These are phyloP conservation scores for Clohesyomyces aquaticus DNA, from an alignment of 495 filamentous ascomycete species.

Conservation along the genomic window DNA sequence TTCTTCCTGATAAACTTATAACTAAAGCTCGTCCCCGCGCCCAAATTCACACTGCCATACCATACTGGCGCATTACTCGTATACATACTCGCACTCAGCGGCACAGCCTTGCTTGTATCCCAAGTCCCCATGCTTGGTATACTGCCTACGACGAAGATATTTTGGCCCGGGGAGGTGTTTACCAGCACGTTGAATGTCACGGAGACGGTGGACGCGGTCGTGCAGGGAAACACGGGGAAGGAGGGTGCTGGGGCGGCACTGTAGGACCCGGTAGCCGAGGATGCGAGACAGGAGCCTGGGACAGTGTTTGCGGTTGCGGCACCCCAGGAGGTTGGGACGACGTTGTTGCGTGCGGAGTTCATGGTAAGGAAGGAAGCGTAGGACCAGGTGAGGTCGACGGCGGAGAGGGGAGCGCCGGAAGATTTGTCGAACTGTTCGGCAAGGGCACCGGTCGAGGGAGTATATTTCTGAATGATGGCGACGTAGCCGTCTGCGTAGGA, in stretches of 20 bases:
- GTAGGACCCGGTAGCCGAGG: slow-evolving; percentile 50
- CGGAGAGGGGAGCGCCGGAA: slow-evolving; percentile 58
- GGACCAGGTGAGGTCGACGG: slow-evolving; percentile 69
- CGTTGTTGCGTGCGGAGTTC: slow-evolving; percentile 48
- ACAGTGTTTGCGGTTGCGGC: slow-evolving; percentile 58
- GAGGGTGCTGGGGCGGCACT: slow-evolving; percentile 49
- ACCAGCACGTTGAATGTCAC: slow-evolving; percentile 64
- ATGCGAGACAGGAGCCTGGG: slow-evolving; percentile 60
- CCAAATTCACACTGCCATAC: slow-evolving; percentile 55
- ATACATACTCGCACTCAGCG: slow-evolving; percentile 58
- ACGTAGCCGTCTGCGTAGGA: slow-evolving; percentile 70
- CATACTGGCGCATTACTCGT: slow-evolving; percentile 59
- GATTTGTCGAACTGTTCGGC: slow-evolving; percentile 64
- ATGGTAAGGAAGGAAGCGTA: slow-evolving; percentile 67
- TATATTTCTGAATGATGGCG: slow-evolving; percentile 56
- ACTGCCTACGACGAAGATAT: slow-evolving; percentile 62
- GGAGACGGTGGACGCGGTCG: neutral
- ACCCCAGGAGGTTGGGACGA: slow-evolving; percentile 60
- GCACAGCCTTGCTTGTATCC: slow-evolving; percentile 45
- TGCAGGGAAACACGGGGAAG: slow-evolving; percentile 26
- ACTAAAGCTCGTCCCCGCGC: slow-evolving; percentile 57
- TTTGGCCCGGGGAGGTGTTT: slow-evolving; percentile 61
- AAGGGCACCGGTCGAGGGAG: slow-evolving; percentile 56
- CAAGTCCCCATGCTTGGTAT: slow-evolving; percentile 60
- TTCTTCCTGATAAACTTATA: slow-evolving; percentile 71